Percentiles rank a stretch among this genome's conserved stretches.
Conservation (phyloP, 768 basidiomycete species). For the Pleurotus ostreatus region DNA sequence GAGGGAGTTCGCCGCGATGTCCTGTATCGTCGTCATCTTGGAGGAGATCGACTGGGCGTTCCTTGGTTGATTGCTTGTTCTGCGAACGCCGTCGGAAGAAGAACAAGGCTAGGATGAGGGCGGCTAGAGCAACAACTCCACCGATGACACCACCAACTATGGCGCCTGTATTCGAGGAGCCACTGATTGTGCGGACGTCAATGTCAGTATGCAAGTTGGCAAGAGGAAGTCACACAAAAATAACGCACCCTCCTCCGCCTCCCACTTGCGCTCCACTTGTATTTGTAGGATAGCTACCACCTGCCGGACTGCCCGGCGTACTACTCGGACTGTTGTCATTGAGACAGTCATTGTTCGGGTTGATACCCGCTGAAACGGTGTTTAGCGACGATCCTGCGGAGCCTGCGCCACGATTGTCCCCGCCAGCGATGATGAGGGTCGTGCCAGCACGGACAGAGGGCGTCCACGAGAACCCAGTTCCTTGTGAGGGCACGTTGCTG, state of each 20-base stretch:
- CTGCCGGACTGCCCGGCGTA: slow-evolving; percentile 72
- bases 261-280: slow-evolving; percentile 30
- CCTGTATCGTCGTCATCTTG: slow-evolving; percentile 49
- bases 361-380: slow-evolving; percentile 48
- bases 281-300: slow-evolving; percentile 64
- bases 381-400: slow-evolving; percentile 60
- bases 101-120: slow-evolving; percentile 39
- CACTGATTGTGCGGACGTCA: background rate
- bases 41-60: slow-evolving; percentile 66
- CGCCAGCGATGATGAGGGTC: slow-evolving; percentile 60
- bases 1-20: slow-evolving; percentile 49
- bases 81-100: slow-evolving; percentile 45
- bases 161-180: slow-evolving; percentile 36
- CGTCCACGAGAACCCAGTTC: slow-evolving; percentile 69
- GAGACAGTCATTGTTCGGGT: slow-evolving; percentile 52
- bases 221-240: background rate
- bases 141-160: slow-evolving; percentile 60
- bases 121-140: slow-evolving; percentile 42
- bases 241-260: slow-evolving; percentile 16
- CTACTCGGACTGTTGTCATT: slow-evolving; percentile 64
- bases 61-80: slow-evolving; percentile 35
- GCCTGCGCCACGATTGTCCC: slow-evolving; percentile 65
- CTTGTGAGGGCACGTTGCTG: slow-evolving; percentile 37
- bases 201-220: slow-evolving; percentile 7
- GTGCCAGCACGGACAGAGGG: slow-evolving; percentile 62